phyloP scores from a whole-genome alignment of 106 monocot species.

The Dactylorhiza incarnata region DNA sequence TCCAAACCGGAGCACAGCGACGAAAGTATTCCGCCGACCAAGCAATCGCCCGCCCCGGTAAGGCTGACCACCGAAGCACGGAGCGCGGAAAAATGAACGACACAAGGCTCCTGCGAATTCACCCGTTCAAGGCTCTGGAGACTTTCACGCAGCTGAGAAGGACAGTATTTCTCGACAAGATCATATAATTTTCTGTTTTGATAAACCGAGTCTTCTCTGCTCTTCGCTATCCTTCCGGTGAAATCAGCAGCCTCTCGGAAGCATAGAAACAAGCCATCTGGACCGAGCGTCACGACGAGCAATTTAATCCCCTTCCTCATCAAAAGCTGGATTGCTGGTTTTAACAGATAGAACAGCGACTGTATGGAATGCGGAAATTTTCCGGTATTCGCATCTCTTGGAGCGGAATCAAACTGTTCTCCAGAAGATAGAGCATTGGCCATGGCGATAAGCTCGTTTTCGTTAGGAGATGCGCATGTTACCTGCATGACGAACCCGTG shows the following conservation, averaged over 20 bases:
- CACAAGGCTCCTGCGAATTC: constrained; percentile 18
- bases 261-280: constrained; percentile 58
- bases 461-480: constrained; percentile 75
- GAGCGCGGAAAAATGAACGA: constrained; percentile 65
- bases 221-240: constrained; percentile 10
- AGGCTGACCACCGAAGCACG: constrained; percentile 56
- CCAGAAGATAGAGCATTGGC: constrained; percentile 44
- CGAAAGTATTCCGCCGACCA: constrained; percentile 73
- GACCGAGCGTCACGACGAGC: constrained; percentile 62
- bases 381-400: constrained; percentile 1
- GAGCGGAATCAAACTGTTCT: constrained; percentile 11
- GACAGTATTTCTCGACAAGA: constrained; percentile 14
- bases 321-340: constrained; percentile 47
- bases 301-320: constrained; percentile 61
- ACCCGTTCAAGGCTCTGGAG: background rate
- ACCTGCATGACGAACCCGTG: constrained; percentile 25
- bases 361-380: constrained; percentile 18
- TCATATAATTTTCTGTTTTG: constrained; percentile 16
- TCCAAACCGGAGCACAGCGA: constrained; percentile 58
- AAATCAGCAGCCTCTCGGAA: constrained; percentile 26
- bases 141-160: constrained; percentile 1
- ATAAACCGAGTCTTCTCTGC: background rate
- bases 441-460: constrained; percentile 73
- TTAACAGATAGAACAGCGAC: constrained; percentile 35
- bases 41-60: constrained; percentile 80